phyloP scores from a whole-genome alignment of 2,329 filamentous ascomycete genomes.

The Microsporum canis region DNA sequence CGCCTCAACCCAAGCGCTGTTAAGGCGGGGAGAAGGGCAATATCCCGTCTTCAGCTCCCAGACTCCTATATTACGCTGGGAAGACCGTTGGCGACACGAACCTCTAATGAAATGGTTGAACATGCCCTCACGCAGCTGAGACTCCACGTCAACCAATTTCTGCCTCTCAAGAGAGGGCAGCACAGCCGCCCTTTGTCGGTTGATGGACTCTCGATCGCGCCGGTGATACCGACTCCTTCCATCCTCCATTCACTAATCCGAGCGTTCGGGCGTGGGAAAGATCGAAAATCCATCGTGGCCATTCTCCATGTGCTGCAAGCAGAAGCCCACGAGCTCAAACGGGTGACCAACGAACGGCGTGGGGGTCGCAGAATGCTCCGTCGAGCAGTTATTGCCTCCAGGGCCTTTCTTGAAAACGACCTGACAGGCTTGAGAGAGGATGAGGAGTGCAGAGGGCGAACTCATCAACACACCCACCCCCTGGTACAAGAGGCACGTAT shows the following conservation, averaged over 20 bases:
- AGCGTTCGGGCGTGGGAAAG: constrained; percentile 30
- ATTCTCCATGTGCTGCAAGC: constrained; percentile 35
- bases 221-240: constrained; percentile 24
- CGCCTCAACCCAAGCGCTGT: neutral
- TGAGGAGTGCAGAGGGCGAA: neutral
- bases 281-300: constrained; percentile 30
- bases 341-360: constrained; percentile 25
- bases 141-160: neutral
- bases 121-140: neutral
- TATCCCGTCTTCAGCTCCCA: neutral
- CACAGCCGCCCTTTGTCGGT: neutral
- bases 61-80: neutral
- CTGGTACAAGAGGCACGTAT: constrained; percentile 25
- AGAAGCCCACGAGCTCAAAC: constrained; percentile 30
- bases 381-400: constrained; percentile 29
- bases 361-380: constrained; percentile 31
- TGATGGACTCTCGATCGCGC: neutral
- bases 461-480: neutral
- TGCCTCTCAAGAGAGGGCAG: neutral
- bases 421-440: constrained; percentile 12
- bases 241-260: constrained; percentile 34
- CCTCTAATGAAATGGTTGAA: neutral
- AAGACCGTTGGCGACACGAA: neutral
- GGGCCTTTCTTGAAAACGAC: constrained; percentile 31
- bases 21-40: neutral